phyloP scores from a whole-genome alignment of 2,329 filamentous ascomycete genomes.

The Trichoderma guizhouense region DNA sequence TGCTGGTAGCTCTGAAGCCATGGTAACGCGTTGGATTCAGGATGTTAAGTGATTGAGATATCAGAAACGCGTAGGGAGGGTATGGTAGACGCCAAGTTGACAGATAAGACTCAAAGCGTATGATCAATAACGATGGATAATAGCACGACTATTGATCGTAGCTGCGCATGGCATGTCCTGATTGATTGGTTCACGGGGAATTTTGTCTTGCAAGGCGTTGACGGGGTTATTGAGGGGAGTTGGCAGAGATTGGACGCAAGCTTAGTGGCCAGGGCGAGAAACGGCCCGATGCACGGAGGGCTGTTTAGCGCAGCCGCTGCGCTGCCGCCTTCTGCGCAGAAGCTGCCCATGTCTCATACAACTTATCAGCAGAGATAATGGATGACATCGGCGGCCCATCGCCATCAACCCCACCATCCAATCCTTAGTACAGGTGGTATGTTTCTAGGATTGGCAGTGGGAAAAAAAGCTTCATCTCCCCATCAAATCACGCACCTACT shows the following conservation, averaged over 20 bases:
- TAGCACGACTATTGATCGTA: background rate
- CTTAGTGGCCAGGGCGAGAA: background rate
- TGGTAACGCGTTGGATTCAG: background rate
- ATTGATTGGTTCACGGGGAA: conserved; percentile 4
- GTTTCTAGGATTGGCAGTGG: conserved; percentile 4
- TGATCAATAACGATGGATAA: background rate
- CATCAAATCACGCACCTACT: conserved; percentile 32
- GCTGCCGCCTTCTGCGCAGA: background rate
- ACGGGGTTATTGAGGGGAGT: conserved; percentile 6
- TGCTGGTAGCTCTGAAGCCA: conserved; percentile 38
- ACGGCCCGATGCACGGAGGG: conserved; percentile 16
- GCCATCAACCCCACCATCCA: conserved; percentile 22
- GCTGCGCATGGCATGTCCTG: background rate
- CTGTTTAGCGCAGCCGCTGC: background rate
- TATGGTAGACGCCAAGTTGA: background rate
- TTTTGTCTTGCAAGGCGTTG: conserved; percentile 3
- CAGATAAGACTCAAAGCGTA: background rate
- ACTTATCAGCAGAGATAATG: background rate
- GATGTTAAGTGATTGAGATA: background rate
- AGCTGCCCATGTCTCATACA: background rate
- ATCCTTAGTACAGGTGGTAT: conserved; percentile 15
- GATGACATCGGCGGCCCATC: conserved; percentile 17
- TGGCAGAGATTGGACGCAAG: background rate
- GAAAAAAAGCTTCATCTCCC: conserved; percentile 14
- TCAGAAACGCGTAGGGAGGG: background rate